Evolutionary conservation across 2,329 filamentous ascomycete genomes (phyloP).

Genomic region (Penicillium rolfsii): DNA sequence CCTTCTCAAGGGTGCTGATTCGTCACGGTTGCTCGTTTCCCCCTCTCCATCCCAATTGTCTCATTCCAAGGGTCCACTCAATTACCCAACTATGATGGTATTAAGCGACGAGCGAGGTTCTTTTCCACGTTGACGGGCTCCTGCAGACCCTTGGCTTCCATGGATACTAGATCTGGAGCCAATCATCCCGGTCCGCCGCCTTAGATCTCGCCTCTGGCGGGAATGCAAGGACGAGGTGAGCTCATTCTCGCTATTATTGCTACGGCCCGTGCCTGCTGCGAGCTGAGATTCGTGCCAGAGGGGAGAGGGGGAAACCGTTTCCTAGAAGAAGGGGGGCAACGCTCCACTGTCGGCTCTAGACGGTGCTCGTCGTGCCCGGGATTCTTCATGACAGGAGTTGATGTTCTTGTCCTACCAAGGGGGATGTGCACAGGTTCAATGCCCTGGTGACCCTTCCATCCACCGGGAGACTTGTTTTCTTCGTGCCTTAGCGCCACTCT

Average conservation of each 20-base stretch:
- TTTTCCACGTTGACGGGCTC: conserved; percentile 40
- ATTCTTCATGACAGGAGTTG: conserved; percentile 25
- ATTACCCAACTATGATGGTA: conserved; percentile 33
- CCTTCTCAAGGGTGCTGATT: conserved; percentile 31
- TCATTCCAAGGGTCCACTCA: conserved; percentile 35
- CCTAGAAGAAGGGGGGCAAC: conserved; percentile 29
- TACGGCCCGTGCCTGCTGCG: conserved; percentile 29
- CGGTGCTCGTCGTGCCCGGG: conserved; percentile 21
- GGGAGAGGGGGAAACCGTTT: conserved; percentile 23
- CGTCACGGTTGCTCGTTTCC: conserved; percentile 22
- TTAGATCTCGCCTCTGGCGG: conserved; percentile 34
- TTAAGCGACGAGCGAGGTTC: conserved; percentile 29
- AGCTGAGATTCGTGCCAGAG: conserved; percentile 29
- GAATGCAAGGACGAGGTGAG: conserved; percentile 45
- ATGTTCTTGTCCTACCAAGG: conserved; percentile 33
- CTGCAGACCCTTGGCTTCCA: conserved; percentile 28
- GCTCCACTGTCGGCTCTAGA: neutral
- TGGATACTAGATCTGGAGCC: conserved; percentile 25
- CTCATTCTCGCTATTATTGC: conserved; percentile 32
- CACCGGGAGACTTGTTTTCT: conserved; percentile 18
- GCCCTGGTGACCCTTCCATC: conserved; percentile 24
- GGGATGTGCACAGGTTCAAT: conserved; percentile 33
- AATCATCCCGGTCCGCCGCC: conserved; percentile 26
- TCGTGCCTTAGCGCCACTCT: conserved; percentile 22
- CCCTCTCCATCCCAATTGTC: conserved; percentile 35